Base-by-base conservation (phyloP, 78 protist genomes). In the Acrasis kona region DNA sequence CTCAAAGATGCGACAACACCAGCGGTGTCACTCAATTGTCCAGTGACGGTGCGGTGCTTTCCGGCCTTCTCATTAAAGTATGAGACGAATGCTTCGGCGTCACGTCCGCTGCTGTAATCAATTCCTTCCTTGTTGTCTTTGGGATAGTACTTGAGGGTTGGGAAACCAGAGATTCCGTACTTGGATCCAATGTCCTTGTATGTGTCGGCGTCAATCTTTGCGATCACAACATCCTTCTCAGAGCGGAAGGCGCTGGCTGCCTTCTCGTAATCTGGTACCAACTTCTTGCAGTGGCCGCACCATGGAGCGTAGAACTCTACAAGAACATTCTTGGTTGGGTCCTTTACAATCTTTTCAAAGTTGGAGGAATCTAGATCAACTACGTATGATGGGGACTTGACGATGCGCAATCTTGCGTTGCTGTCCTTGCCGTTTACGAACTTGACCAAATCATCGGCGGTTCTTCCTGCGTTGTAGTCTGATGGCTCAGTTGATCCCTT, bases 131-230 rank as follows among this genome's bases (percentile, higher is more conserved):
- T 42, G 31, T 74, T 61, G 30, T 7, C 80, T 5, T 64, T 64
- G 28, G 10, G 78, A 79, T 87, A 93, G 78, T 65, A 78, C 81
- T 88, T 87, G 38, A 93, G 50, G 67, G 97, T 93, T 50, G 97
- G 95, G 81, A 75, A 93, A 10, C 97, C 97, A 6, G 37, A 10
- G 38, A 93, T 82, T 10, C 76, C 92, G 74, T 77, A 74, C 69
- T 76, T 71, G 31, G 37, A 5, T 70, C 88, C 74, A 38, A 87
- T 50, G 31, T 58, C 84, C 38, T 68, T 41, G 87, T 86, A 64
- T 28, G 5, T 73, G 41, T 70, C 84, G 41, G 86, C 79, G 39
- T 93, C 91, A 19, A 90, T 77, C 78, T 90, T 82, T 67, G 97
- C 94, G 38, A 93, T 81, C 74, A 66, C 83, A 30, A 91, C 90